Evolutionary conservation across 257 asterid genomes (phyloP), one percentile per base, ranked within the genome.

Genomic region (Linaria vulgaris): DNA sequence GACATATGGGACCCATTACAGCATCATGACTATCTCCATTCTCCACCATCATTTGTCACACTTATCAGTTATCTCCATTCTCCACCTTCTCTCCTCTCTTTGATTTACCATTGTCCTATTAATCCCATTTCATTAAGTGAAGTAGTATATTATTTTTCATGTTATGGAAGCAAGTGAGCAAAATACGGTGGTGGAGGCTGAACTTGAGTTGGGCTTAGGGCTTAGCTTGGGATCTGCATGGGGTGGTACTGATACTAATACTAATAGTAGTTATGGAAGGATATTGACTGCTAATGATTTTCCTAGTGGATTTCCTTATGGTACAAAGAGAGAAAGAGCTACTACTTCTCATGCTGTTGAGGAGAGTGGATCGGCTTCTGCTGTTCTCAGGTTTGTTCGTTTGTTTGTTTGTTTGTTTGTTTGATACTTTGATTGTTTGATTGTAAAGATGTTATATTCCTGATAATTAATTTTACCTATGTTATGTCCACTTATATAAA

Each of bases 201-300:
- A 73, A 21, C 79, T 90, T 56, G 97, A 90, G 63, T 44, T 90
- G 79, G 94, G 96, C 1, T 70, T 88, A 53, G 89, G 94, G 24
- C 47, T 90, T 54, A 84, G 96, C n/a, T 75, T 85, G 19, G 83
- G 85, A 0, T 56, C 53, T 22, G 51, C n/a, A n/a, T n/a, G 77
- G 3, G 69, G 73, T 16, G 61, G 65, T 9, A 72, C 39, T 10
- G 61, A 78, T 59, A 61, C 49, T n/a, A n/a, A n/a, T n/a, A n/a
- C n/a, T n/a, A n/a, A 30, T 75, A 69, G 55, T 75, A 72, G 22
- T 10, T 1, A 25, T 68, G 87, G 90, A 3, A 82, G 97, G 76
- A 90, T 90, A 11, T 78, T 90, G 70, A 90, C 96, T 11, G 97
- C 96, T 8, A 80, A 87, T 69, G 96, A 90, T 67, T 83, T 87